A percentile compares a stretch with the other conserved stretches of the same genome.
Conservation (phyloP, 83 land plant genomes). For the Diphasiastrum complanatum region DNA sequence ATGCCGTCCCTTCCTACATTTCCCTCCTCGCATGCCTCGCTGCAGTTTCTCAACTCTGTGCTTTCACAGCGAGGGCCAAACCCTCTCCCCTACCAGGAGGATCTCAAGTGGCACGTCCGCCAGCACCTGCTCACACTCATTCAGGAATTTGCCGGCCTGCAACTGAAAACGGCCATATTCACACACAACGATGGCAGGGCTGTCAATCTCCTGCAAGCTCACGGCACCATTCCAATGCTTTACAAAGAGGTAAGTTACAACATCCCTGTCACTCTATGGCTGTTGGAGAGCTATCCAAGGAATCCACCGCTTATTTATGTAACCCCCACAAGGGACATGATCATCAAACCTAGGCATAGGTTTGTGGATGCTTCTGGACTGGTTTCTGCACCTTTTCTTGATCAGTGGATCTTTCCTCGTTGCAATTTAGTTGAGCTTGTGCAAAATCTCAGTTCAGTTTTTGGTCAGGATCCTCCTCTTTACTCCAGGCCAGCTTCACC, state of each 20-base stretch:
- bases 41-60: conserved; percentile 72
- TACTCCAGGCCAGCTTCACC: conserved; percentile 51
- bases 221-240: conserved; percentile 80
- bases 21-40: conserved; percentile 26
- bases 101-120: conserved; percentile 76
- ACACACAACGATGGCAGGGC: conserved; percentile 88
- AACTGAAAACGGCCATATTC: conserved; percentile 61
- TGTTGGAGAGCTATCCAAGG: conserved; percentile 76
- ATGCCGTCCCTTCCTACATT: no score
- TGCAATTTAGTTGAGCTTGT: conserved; percentile 80
- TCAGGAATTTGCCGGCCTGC: conserved; percentile 66
- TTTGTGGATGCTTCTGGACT: conserved; percentile 75
- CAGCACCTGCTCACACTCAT: conserved; percentile 64
- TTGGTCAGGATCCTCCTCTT: conserved; percentile 82
- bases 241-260: conserved; percentile 73
- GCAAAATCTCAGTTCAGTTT: conserved; percentile 44
- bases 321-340: conserved; percentile 85
- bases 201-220: conserved; percentile 72
- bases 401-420: conserved; percentile 74
- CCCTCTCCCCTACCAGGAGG: conserved; percentile 83
- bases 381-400: conserved; percentile 62
- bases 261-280: conserved; percentile 90
- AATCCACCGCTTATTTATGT: conserved; percentile 66
- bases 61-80: conserved; percentile 86
- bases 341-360: conserved; percentile 71